Evolutionary conservation across 768 basidiomycete species (phyloP), one percentile per base, ranked within the genome.

Genomic region (Russula griseocarnosa): DNA sequence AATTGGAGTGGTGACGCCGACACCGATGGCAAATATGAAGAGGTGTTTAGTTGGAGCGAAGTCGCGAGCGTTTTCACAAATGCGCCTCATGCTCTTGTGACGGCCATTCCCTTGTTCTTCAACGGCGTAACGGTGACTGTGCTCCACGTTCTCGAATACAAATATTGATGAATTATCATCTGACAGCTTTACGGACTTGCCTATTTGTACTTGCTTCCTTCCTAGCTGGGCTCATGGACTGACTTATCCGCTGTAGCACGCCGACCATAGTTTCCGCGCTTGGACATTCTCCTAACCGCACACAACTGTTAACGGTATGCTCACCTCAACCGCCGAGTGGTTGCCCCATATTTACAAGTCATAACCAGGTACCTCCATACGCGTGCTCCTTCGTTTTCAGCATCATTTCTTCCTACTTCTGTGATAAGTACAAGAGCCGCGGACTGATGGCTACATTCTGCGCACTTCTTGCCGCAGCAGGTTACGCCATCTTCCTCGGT

Each of bases 21-120:
- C 67, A 40, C 58, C 60, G 77, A 76, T 58, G 79, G 83, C 58
- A 62, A 78, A 10, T 66, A 77, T 18, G 66, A 66, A 11, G 82
- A 86, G 62, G 38, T 20, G 2, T 86, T 87, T 71, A 82, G 78
- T 65, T 87, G 84, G 85, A 69, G 55, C 9, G 85, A 89, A 70
- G 81, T 86, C 22, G 63, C 70, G 5, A 75, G 71, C 67, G 78
- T 81, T 0, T 80, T 79, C 67, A 78, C 71, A 22, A 78, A 81
- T 32, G 58, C 65, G 1, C 81, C 82, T 0, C 87, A 88, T 4
- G 78, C 86, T 9, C 78, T 80, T 75, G 64, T 87, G 53, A 69
- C 86, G 28, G 76, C 76, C 0, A 49, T 85, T 7, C 71, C 76
- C 1, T 77, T 84, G 57, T 86, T 88, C 74, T 76, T 83, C 66